Evolutionary conservation across 805 yeast genomes (phyloP).

Genomic region (Myxozyma nipponensis): DNA sequence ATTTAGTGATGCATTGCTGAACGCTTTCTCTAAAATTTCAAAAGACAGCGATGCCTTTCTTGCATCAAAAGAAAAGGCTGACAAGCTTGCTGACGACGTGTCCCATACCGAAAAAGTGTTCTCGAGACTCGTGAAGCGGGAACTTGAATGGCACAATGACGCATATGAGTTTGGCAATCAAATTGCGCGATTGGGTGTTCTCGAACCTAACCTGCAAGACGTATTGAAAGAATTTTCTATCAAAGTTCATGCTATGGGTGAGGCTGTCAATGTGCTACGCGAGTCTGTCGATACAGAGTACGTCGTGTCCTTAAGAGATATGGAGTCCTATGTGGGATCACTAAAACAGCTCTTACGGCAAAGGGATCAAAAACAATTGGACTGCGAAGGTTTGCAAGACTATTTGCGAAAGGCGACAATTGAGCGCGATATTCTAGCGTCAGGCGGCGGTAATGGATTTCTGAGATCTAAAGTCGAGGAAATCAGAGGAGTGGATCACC

Average conservation of each 20-base stretch:
- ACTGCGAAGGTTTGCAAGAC: constrained; percentile 78
- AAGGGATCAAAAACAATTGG: constrained; percentile 88
- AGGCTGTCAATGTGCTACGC: constrained; percentile 37
- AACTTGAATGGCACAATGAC: constrained; percentile 69
- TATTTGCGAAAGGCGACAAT: constrained; percentile 66
- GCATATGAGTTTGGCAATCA: constrained; percentile 68
- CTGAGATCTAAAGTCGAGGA: constrained; percentile 58
- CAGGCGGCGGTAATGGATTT: constrained; percentile 53
- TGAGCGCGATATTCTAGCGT: constrained; percentile 56
- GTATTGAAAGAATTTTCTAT: constrained; percentile 47
- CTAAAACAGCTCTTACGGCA: constrained; percentile 67
- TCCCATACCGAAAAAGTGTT: constrained; percentile 74
- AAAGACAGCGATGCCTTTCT: constrained; percentile 67
- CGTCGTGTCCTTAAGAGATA: constrained; percentile 75
- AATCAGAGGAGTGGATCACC: constrained; percentile 59
- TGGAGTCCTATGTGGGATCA: constrained; percentile 72
- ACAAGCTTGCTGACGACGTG: constrained; percentile 80
- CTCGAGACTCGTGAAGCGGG: constrained; percentile 64
- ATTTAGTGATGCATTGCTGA: constrained; percentile 86
- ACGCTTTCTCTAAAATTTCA: constrained; percentile 78
- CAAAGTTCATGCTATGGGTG: constrained; percentile 45
- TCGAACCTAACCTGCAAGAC: constrained; percentile 45
- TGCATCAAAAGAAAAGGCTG: constrained; percentile 76
- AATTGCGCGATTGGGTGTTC: constrained; percentile 58
- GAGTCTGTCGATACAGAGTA: constrained; percentile 70